phyloP scores from a whole-genome alignment of 139 green algal species.

The Pycnococcus provasolii region DNA sequence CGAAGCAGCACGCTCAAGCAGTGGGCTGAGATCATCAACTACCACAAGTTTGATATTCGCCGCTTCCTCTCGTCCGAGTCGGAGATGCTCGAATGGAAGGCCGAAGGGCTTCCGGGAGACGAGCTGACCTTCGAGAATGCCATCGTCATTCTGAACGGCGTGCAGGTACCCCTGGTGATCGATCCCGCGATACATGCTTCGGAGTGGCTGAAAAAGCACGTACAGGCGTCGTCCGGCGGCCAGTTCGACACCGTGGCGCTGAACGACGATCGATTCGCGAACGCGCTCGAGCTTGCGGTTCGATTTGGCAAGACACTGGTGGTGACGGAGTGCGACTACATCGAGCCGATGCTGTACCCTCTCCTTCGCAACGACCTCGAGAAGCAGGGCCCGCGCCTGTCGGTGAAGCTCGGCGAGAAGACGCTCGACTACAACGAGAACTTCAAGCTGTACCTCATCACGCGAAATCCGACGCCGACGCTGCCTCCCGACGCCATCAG shows the following conservation, averaged over 20 bases:
- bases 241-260: constrained; percentile 40
- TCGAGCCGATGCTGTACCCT: constrained; percentile 59
- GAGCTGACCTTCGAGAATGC: constrained; percentile 58
- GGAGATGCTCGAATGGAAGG: constrained; percentile 65
- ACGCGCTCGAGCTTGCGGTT: constrained; percentile 61
- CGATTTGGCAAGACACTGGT: constrained; percentile 71
- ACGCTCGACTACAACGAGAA: constrained; percentile 60
- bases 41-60: constrained; percentile 38
- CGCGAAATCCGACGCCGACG: constrained; percentile 45
- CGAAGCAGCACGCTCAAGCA: constrained; percentile 18
- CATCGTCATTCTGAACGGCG: constrained; percentile 43
- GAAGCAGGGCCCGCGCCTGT: constrained; percentile 11
- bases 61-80: constrained; percentile 55
- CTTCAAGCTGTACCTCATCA: constrained; percentile 64
- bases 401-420: constrained; percentile 32
- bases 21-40: constrained; percentile 21
- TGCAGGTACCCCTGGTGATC: constrained; percentile 52
- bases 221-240: constrained; percentile 6
- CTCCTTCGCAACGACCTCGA: constrained; percentile 54
- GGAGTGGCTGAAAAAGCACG: constrained; percentile 51
- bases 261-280: constrained; percentile 55
- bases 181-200: constrained; percentile 53
- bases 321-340: constrained; percentile 50
- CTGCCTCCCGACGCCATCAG: constrained; percentile 45
- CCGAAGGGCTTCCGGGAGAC: constrained; percentile 55